Percentiles rank a stretch among this genome's conserved stretches.
Conservation (phyloP, 345 rosid species). For the Syzygium oleosum region DNA sequence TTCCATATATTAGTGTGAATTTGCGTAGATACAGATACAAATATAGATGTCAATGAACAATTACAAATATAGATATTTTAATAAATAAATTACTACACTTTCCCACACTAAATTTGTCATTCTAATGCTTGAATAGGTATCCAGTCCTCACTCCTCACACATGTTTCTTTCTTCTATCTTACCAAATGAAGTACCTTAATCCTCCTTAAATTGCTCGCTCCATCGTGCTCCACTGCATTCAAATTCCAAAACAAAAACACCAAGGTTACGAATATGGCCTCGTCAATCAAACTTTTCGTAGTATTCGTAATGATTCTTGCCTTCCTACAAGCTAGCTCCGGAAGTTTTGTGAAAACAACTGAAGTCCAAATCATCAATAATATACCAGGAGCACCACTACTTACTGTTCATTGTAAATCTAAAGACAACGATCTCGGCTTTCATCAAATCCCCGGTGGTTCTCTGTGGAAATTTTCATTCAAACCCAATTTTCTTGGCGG, state of each 20-base stretch:
- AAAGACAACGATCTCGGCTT: background rate
- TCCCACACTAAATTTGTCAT: no score
- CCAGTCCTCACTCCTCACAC: background rate
- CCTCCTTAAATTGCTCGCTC: background rate
- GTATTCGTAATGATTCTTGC: no score
- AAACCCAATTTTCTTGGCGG: background rate
- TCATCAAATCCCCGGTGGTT: background rate
- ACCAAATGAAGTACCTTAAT: no score
- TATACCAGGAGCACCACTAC: background rate
- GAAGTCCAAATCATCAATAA: background rate
- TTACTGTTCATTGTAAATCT: background rate
- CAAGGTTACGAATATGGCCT: background rate
- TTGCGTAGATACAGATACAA: no score
- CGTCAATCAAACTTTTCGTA: background rate
- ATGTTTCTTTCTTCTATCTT: no score
- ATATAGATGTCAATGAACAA: no score
- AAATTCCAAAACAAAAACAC: background rate
- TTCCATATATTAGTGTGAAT: background rate
- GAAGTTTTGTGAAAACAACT: background rate
- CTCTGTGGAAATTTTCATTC: background rate
- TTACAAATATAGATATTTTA: no score
- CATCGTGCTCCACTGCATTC: background rate
- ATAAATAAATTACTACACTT: no score
- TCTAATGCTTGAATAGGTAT: background rate
- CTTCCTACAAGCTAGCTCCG: no score